Conservation (phyloP, 1,284 basidiomycete genomes). For the Chalciporus sp. region DNA sequence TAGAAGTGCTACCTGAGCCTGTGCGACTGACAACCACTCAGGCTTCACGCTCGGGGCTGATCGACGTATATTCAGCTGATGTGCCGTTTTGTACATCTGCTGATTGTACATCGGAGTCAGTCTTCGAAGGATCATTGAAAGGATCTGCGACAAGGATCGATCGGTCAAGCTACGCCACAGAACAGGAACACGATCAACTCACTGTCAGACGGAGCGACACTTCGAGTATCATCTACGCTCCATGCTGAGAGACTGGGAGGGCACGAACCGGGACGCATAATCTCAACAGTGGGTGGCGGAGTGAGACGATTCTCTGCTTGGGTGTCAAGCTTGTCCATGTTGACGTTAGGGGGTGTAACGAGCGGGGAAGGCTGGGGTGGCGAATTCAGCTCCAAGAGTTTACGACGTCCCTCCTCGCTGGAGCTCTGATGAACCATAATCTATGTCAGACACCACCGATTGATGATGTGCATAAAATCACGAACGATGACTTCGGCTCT, state of each 20-base stretch:
- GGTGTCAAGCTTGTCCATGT: background rate
- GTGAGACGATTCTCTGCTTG: background rate
- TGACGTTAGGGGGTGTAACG: background rate
- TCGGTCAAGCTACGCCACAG: background rate
- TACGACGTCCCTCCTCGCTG: background rate
- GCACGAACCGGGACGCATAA: background rate
- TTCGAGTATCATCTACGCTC: background rate
- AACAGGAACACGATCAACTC: background rate
- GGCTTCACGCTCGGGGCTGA: background rate
- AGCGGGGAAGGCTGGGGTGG: background rate
- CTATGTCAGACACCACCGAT: background rate
- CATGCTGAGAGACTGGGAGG: background rate
- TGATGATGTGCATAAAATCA: background rate
- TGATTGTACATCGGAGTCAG: background rate
- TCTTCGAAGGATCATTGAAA: background rate
- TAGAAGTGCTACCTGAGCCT: background rate
- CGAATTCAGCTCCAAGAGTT: background rate
- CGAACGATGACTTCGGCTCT: slow-evolving; percentile 13
- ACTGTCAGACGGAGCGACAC: background rate
- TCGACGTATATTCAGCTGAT: background rate
- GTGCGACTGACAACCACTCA: background rate
- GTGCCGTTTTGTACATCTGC: background rate
- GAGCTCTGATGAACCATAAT: background rate
- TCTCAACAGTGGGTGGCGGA: background rate
- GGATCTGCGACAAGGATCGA: background rate